Conservation (phyloP, 441 rosid genomes). For the Isatis lusitanica region DNA sequence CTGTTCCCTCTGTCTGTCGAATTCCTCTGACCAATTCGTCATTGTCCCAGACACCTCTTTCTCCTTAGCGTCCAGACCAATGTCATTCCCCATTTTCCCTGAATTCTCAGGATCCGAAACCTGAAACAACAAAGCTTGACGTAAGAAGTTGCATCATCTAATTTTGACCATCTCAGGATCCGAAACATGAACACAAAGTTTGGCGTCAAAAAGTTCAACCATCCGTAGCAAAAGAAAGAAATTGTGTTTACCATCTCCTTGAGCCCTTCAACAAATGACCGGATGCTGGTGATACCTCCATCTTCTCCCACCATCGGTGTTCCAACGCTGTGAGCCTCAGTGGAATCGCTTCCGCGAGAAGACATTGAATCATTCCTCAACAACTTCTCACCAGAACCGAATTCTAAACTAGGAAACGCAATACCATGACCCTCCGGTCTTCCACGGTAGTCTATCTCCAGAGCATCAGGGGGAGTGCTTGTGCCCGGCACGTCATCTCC, state of each 20-base stretch:
- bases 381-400: constrained; percentile 36
- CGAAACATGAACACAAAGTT: constrained; percentile 23
- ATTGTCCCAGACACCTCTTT: constrained; percentile 41
- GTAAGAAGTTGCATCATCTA: constrained; percentile 23
- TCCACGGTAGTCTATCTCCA: constrained; percentile 58
- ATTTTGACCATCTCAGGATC: constrained; percentile 4
- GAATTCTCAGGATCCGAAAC: constrained; percentile 38
- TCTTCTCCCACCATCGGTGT: constrained; percentile 49
- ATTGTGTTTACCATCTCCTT: constrained; percentile 65
- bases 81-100: constrained; percentile 52
- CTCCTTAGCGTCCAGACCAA: constrained; percentile 66
- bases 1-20: constrained; percentile 56
- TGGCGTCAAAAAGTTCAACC: constrained; percentile 19
- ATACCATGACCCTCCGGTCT: constrained; percentile 60
- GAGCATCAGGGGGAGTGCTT: constrained; percentile 67
- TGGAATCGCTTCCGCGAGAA: constrained; percentile 67
- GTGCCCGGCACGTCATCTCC: constrained; percentile 49
- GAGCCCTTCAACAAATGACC: constrained; percentile 75
- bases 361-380: constrained; percentile 79
- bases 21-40: constrained; percentile 55
- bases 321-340: constrained; percentile 49
- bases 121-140: constrained; percentile 37
- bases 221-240: not conserved
- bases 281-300: constrained; percentile 74
- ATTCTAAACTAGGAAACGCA: constrained; percentile 44